A percentile compares a stretch with the other conserved stretches of the same genome.
Evolutionary conservation across 805 yeast species (phyloP).

Genomic region (Nakazawaea ishiwadae): DNA sequence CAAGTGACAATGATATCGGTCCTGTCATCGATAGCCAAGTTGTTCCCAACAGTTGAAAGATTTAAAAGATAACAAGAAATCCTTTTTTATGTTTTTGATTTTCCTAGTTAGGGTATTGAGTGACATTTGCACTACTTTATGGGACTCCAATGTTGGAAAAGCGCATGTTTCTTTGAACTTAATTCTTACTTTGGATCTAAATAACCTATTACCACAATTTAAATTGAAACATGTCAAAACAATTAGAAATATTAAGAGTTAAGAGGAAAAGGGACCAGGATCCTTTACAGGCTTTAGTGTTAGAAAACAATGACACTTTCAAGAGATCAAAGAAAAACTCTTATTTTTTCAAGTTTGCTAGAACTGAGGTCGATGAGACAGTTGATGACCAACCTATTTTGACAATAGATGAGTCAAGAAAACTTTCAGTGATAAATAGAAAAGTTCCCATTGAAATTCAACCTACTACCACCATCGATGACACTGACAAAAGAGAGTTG

Average conservation of each 20-base stretch:
- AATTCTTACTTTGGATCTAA: no score
- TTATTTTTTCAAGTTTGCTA: conserved; percentile 41
- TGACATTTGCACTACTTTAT: no score
- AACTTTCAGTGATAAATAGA: background rate
- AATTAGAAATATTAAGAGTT: conserved; percentile 71
- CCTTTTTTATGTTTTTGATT: no score
- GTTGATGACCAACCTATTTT: conserved; percentile 1
- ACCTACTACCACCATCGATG: conserved; percentile 9
- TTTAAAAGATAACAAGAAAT: no score
- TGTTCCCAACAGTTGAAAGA: no score
- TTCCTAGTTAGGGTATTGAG: no score
- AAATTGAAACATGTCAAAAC: conserved; percentile 15
- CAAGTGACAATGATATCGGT: conserved; percentile 8
- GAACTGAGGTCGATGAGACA: conserved; percentile 35
- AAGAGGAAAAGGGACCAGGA: conserved; percentile 86
- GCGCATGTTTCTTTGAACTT: no score
- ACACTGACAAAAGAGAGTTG: conserved; percentile 53
- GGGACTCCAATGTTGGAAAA: no score
- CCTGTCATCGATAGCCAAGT: conserved; percentile 10
- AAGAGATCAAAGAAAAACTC: conserved; percentile 35
- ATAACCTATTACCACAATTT: no score
- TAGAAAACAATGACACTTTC: conserved; percentile 32
- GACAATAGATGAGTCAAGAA: conserved; percentile 8
- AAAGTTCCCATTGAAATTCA: conserved; percentile 18
- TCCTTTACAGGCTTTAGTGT: conserved; percentile 74